phyloP scores from a whole-genome alignment of 1,284 basidiomycete species.

The Marasmius oreades region DNA sequence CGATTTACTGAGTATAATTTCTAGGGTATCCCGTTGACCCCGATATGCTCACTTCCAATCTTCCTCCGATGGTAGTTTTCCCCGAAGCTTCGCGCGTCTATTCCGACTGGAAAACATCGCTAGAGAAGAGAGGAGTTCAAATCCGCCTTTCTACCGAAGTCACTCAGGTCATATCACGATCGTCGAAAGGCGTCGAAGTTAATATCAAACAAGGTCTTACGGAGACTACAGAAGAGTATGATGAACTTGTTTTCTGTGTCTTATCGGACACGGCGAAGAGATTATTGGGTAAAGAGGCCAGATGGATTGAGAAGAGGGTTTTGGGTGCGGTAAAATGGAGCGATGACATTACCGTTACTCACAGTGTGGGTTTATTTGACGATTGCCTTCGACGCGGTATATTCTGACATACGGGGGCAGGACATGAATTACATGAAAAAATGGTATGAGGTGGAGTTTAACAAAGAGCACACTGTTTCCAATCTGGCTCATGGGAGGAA shows the following conservation, averaged over 20 bases:
- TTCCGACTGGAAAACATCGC: slow-evolving; percentile 8
- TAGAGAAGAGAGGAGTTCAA: slow-evolving; percentile 11
- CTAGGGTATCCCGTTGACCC: slow-evolving; percentile 14
- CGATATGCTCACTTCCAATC: slow-evolving; percentile 13
- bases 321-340: slow-evolving; percentile 40
- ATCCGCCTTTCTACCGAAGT: slow-evolving; percentile 13
- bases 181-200: slow-evolving; percentile 9
- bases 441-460: slow-evolving; percentile 15
- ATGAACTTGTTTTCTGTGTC: slow-evolving; percentile 46
- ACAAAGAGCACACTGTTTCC: slow-evolving; percentile 9
- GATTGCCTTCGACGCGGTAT: slow-evolving; percentile 8
- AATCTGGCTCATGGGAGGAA: slow-evolving; percentile 11
- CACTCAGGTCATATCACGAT: slow-evolving; percentile 8
- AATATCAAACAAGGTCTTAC: neutral
- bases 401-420: slow-evolving; percentile 7
- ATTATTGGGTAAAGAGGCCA: slow-evolving; percentile 39
- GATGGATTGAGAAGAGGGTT: slow-evolving; percentile 42
- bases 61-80: slow-evolving; percentile 18
- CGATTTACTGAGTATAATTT: neutral
- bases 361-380: slow-evolving; percentile 25
- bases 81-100: slow-evolving; percentile 15
- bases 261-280: slow-evolving; percentile 41
- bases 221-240: slow-evolving; percentile 33
- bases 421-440: slow-evolving; percentile 15
- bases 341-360: slow-evolving; percentile 40